Evolutionary conservation across 257 asterid species (phyloP).

Genomic region (Nyctanthes arbortristis): DNA sequence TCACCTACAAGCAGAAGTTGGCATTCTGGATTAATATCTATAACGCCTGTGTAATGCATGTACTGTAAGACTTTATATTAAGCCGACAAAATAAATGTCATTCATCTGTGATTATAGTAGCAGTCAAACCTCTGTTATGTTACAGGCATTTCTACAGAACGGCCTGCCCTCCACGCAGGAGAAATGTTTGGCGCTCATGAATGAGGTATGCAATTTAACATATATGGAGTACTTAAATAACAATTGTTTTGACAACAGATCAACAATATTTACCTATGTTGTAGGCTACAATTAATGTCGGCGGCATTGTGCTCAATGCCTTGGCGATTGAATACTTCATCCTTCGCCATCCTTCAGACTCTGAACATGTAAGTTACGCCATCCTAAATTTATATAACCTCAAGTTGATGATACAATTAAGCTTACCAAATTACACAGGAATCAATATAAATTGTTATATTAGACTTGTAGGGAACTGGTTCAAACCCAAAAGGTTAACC

Average conservation of each 20-base stretch:
- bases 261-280: slow-evolving; percentile 18
- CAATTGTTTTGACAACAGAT: not conserved
- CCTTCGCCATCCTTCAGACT: slow-evolving; percentile 78
- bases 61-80: slow-evolving; percentile 42
- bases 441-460: not conserved
- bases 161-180: slow-evolving; percentile 81
- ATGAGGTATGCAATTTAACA: slow-evolving; percentile 52
- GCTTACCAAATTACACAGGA: not conserved
- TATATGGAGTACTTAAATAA: not conserved
- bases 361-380: slow-evolving; percentile 53
- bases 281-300: slow-evolving; percentile 75
- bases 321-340: slow-evolving; percentile 82
- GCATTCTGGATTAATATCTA: slow-evolving; percentile 93
- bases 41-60: slow-evolving; percentile 88
- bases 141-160: slow-evolving; percentile 78
- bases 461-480: too few species aligned
- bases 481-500: too few species aligned
- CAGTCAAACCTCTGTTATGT: slow-evolving; percentile 12
- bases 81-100: not conserved
- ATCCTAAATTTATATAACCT: not conserved
- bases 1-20: slow-evolving; percentile 86
- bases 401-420: not conserved
- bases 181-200: slow-evolving; percentile 56
- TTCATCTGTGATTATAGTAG: not conserved
- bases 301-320: slow-evolving; percentile 73